Conservation (phyloP, 306 rosid genomes). For the Castanea mollissima region DNA sequence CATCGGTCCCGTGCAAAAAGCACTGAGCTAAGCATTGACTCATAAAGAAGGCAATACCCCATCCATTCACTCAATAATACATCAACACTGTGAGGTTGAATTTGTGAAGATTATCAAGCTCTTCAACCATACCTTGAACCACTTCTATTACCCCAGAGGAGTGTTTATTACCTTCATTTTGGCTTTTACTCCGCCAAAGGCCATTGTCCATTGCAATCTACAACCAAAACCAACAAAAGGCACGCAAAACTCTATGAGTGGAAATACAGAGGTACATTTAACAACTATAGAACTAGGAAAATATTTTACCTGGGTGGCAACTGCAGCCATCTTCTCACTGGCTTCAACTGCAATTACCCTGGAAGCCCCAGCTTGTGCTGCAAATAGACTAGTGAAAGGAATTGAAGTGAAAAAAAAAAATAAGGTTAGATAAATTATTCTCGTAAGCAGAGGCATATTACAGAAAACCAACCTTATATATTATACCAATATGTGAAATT, state of each 20-base stretch:
- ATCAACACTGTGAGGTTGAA: slow-evolving; percentile 81
- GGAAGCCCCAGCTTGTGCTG: slow-evolving; percentile 86
- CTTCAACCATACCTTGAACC: slow-evolving; percentile 81
- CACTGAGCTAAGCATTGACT: slow-evolving; percentile 92
- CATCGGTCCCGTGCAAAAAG: slow-evolving; percentile 88
- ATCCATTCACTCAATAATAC: slow-evolving; percentile 95
- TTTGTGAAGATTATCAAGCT: slow-evolving; percentile 54
- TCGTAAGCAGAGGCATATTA: background rate
- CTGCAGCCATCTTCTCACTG: slow-evolving; percentile 89
- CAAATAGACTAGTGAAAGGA: slow-evolving; percentile 59
- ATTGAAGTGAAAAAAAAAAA: slow-evolving; percentile 7
- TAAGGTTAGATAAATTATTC: background rate
- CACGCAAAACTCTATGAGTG: slow-evolving; percentile 4
- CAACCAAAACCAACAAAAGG: slow-evolving; percentile 20
- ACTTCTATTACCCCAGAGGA: slow-evolving; percentile 66
- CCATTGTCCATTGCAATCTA: slow-evolving; percentile 79
- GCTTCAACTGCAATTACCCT: slow-evolving; percentile 94
- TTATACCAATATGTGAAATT: background rate
- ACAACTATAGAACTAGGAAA: slow-evolving; percentile 2
- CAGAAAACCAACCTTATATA: background rate
- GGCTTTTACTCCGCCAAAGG: slow-evolving; percentile 39
- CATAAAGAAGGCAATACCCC: slow-evolving; percentile 93
- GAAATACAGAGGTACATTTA: slow-evolving; percentile 8
- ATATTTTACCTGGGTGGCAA: slow-evolving; percentile 63
- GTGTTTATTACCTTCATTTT: slow-evolving; percentile 30